These are phyloP conservation scores for Euptelea pleiosperma DNA, from an alignment of 164 flowering plant genomes.

Conservation along the genomic window DNA sequence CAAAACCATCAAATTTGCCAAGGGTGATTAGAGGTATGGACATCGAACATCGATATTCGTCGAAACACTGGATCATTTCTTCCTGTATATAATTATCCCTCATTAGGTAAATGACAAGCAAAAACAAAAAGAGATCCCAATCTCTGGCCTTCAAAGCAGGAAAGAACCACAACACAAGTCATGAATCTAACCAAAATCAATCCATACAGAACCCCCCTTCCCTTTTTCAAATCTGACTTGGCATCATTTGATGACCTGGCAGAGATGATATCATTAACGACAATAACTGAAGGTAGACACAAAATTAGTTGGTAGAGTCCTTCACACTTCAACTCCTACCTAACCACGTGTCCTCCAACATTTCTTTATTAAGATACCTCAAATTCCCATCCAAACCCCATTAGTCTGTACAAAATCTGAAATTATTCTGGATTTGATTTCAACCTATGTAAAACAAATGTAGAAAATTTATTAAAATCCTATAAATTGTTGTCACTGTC, in stretches of 20 bases:
- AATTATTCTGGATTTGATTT: too few relatives aligned
- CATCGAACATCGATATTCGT: not conserved
- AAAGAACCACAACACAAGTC: conserved; percentile 7
- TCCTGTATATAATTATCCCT: conserved; percentile 1
- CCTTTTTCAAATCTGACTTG: too few relatives aligned
- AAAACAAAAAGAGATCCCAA: not conserved
- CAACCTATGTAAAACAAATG: too few relatives aligned
- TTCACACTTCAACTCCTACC: conserved; percentile 11
- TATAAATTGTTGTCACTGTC: too few relatives aligned
- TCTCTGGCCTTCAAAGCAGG: not conserved
- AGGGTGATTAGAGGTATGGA: not conserved
- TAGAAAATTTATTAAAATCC: too few relatives aligned
- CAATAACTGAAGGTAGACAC: not conserved
- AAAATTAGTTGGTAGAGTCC: conserved; percentile 10
- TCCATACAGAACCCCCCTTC: too few relatives aligned
- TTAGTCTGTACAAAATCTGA: too few relatives aligned
- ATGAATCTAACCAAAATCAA: not conserved
- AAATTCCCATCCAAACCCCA: too few relatives aligned
- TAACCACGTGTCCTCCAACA: not conserved
- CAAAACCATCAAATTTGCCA: not conserved
- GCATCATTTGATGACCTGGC: not conserved
- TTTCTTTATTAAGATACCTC: not conserved
- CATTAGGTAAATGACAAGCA: not conserved
- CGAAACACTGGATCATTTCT: not conserved
- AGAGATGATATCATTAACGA: conserved; percentile 1